Base-by-base conservation (phyloP, 1,284 basidiomycete species). In the Volvariella surrecta region DNA sequence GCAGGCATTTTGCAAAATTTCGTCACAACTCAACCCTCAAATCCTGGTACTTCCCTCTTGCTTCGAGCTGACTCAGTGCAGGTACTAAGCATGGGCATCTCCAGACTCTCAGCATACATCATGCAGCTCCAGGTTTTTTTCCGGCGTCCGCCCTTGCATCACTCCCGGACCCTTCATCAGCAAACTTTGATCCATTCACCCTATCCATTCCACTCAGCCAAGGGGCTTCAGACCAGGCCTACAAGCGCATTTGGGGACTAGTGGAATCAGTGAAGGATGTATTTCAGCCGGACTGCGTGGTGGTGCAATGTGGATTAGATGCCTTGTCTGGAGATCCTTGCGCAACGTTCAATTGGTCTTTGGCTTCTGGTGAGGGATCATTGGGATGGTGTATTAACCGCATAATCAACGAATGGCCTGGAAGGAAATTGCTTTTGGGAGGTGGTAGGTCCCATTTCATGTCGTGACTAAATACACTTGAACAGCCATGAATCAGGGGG, bases 221-320 rank as follows among this genome's bases (percentile, higher is more conserved):
- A 17, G 89, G 89, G 3, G 78, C 87, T 0, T 81, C 80, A 0
- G 58, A 68, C 22, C 34, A 53, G 4, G 88, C 86, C 0, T 83
- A 88, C 53, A 56, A 59, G 0, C 65, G 73, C 0, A 63, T 89
- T 15, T 92, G 83, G 80, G 55, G 61, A 0, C 58, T 67, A 38
- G 66, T 93, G 3, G 79, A 90, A 52, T 62, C 60, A 1, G 64
- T 93, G 13, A 73, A 65, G 40, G 63, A 70, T 4, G 71, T 74
- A 0, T 94, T 86, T 59, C 52, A 65, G 1, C 92, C 93, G 0
- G 83, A 93, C 50, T 88, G 77, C 51, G 61, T 92, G 2, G 74
- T 95, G 0, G 57, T 96, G 0, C 91, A 96, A 56, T 89, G 90
- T 46, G 93, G 93, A 1, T 76, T 79, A 0, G 93, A 97, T 50